Percentiles rank a stretch among this genome's conserved stretches.
Evolutionary conservation across 2,329 filamentous ascomycete species (phyloP).

Genomic region (Fusarium mangiferae): DNA sequence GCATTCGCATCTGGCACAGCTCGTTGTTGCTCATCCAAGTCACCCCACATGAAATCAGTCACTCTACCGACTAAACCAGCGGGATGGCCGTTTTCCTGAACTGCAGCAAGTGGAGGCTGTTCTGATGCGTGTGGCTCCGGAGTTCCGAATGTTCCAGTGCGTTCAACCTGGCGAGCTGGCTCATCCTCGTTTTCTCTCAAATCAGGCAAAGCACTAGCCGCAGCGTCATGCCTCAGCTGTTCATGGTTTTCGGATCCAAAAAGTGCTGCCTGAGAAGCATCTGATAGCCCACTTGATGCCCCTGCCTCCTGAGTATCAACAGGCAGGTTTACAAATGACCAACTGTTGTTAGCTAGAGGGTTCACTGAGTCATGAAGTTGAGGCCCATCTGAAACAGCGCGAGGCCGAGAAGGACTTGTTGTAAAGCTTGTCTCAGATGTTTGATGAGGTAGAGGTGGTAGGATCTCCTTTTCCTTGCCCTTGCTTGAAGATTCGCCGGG

Average conservation of each 20-base stretch:
- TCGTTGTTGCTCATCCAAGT: conserved; percentile 54
- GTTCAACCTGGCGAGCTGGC: conserved; percentile 3
- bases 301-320: conserved; percentile 27
- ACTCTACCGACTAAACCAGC: conserved; percentile 50
- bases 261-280: not conserved
- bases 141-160: not conserved
- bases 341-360: conserved; percentile 68
- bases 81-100: conserved; percentile 20
- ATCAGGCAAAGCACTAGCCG: not conserved
- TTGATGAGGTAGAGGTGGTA: conserved; percentile 12
- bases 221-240: not conserved
- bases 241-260: not conserved
- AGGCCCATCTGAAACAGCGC: conserved; percentile 68
- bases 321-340: conserved; percentile 63
- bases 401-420: conserved; percentile 53
- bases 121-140: conserved; percentile 3
- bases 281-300: not conserved
- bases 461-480: conserved; percentile 29
- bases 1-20: conserved; percentile 51
- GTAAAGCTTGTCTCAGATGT: conserved; percentile 14
- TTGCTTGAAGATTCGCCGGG: conserved; percentile 17
- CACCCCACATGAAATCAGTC: conserved; percentile 71
- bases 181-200: conserved; percentile 1
- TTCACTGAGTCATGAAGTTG: conserved; percentile 56
- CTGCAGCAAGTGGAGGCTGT: conserved; percentile 19